Evolutionary conservation across 495 filamentous ascomycete genomes (phyloP).

Genomic region (Sordaria brevicollis): DNA sequence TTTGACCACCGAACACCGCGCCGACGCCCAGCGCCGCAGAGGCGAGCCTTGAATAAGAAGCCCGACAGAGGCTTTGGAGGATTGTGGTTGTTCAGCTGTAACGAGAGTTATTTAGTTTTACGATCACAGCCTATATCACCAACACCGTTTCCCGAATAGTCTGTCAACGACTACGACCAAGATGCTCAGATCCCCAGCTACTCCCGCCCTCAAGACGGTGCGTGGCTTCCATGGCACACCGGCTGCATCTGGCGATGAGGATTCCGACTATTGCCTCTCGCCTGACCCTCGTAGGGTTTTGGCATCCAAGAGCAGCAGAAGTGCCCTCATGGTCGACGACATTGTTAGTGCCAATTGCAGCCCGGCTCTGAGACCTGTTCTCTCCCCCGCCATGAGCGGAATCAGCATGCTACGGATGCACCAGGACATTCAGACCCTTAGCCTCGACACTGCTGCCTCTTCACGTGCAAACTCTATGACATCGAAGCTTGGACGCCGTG

Average conservation of each 20-base stretch:
- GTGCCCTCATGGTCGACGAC: conserved; percentile 32
- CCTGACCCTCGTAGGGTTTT: conserved; percentile 25
- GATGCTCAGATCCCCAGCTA: conserved; percentile 23
- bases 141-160: not conserved
- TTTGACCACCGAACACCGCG: conserved; percentile 30
- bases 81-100: not conserved
- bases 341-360: conserved; percentile 50
- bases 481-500: conserved; percentile 26
- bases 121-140: not conserved
- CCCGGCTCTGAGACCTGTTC: conserved; percentile 47
- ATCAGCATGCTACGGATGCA: conserved; percentile 72
- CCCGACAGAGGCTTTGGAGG: not conserved
- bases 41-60: conserved; percentile 34
- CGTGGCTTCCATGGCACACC: conserved; percentile 67
- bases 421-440: conserved; percentile 54
- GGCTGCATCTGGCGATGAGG: conserved; percentile 74
- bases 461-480: conserved; percentile 33
- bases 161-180: not conserved
- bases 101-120: not conserved
- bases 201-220: conserved; percentile 60
- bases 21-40: conserved; percentile 41
- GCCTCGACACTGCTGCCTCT: conserved; percentile 29
- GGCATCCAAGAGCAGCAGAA: conserved; percentile 16
- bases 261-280: conserved; percentile 53
- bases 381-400: conserved; percentile 48